These are phyloP conservation scores for Globisporangium recalcitrans DNA, from an alignment of 352 stramenopile species.

Conservation along the genomic window DNA sequence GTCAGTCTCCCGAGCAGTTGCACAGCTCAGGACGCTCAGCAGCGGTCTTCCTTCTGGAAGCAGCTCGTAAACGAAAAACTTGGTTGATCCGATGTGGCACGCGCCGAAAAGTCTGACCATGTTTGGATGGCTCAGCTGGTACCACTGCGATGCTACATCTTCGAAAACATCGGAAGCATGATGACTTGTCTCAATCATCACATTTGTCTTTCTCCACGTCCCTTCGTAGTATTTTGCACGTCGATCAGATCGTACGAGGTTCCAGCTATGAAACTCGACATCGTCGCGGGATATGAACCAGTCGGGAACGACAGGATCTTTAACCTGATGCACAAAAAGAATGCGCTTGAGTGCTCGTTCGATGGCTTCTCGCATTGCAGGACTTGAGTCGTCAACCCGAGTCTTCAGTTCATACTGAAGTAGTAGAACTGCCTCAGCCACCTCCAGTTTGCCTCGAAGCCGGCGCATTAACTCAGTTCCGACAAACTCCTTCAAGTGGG, in stretches of 20 bases:
- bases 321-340: too few relatives aligned
- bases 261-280: conserved; percentile 6
- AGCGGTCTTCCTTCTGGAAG: neutral
- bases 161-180: neutral
- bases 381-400: too few relatives aligned
- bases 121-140: conserved; percentile 9
- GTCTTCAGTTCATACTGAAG: too few relatives aligned
- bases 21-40: too few relatives aligned
- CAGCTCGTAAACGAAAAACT: neutral
- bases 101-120: conserved; percentile 5
- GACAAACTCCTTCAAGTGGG: too few relatives aligned
- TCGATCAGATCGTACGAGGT: neutral
- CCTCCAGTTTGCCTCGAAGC: too few relatives aligned
- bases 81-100: neutral
- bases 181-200: conserved; percentile 1
- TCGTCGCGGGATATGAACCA: conserved; percentile 7
- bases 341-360: too few relatives aligned
- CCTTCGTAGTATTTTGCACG: neutral
- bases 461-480: too few relatives aligned
- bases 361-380: too few relatives aligned
- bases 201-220: neutral
- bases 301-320: neutral
- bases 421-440: too few relatives aligned
- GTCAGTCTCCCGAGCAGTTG: too few relatives aligned
- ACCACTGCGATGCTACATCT: neutral